These are phyloP conservation scores for Pythium oligandrum DNA, from an alignment of 352 stramenopile genomes.

Conservation along the genomic window DNA sequence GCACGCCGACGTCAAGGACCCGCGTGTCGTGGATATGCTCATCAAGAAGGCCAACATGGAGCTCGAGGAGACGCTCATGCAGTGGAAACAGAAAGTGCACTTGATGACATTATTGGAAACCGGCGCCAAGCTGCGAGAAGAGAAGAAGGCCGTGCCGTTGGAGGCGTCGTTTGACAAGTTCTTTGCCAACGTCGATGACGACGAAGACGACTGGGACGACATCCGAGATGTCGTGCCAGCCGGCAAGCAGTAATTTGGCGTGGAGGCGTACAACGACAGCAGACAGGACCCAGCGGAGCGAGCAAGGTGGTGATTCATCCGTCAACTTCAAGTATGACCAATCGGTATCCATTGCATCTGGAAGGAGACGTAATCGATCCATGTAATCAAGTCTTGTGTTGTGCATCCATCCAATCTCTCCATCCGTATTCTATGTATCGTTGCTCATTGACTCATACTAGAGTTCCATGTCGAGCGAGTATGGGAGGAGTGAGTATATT, in stretches of 20 bases:
- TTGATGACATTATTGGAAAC: constrained; percentile 83
- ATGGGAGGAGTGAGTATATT: too few relatives aligned
- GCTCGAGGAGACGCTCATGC: constrained; percentile 95
- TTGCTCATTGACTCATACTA: too few relatives aligned
- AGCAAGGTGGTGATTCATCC: too few relatives aligned
- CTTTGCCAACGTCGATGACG: constrained; percentile 62
- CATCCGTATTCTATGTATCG: too few relatives aligned
- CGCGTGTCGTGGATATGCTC: constrained; percentile 92
- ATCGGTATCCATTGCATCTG: too few relatives aligned
- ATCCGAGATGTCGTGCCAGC: constrained; percentile 30
- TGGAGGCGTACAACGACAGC: background rate
- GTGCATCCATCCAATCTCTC: too few relatives aligned
- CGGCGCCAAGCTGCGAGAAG: constrained; percentile 46
- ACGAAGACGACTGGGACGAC: constrained; percentile 66
- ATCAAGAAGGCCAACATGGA: constrained; percentile 98
- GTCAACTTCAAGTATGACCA: too few relatives aligned
- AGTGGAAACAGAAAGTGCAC: constrained; percentile 98
- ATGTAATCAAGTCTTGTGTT: too few relatives aligned
- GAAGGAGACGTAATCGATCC: too few relatives aligned
- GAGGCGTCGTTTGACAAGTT: constrained; percentile 79
- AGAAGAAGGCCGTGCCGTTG: constrained; percentile 37
- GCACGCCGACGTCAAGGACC: constrained; percentile 93
- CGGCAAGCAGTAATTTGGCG: constrained; percentile 21
- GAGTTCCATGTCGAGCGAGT: too few relatives aligned
- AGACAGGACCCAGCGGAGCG: background rate